phyloP scores from a whole-genome alignment of 1,284 basidiomycete species.

The Rugosomyces carneus region DNA sequence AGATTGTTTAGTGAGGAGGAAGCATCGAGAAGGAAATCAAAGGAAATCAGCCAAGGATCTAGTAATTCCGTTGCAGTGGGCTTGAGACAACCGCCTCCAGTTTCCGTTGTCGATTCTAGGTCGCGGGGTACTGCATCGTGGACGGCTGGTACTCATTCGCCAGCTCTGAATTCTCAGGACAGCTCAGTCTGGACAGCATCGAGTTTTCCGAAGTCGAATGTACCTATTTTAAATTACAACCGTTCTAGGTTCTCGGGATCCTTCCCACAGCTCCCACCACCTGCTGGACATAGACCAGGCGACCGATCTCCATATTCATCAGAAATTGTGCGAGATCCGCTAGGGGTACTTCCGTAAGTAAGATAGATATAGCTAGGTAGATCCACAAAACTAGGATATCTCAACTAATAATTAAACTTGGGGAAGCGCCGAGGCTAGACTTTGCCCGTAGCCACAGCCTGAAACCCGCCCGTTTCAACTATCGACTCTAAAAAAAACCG shows the following conservation, averaged over 20 bases:
- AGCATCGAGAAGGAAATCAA: background rate
- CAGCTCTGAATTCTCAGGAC: constrained; percentile 11
- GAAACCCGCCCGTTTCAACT: too few species aligned
- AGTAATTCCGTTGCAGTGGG: constrained; percentile 19
- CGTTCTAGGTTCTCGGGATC: constrained; percentile 41
- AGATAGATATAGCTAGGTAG: background rate
- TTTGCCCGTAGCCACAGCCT: too few species aligned
- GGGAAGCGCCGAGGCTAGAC: too few species aligned
- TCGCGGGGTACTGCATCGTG: constrained; percentile 12
- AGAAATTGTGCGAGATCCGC: constrained; percentile 48
- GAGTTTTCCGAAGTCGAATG: constrained; percentile 1
- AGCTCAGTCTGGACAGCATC: constrained; percentile 5
- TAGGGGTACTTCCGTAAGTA: constrained; percentile 44
- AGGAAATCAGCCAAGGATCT: constrained; percentile 9
- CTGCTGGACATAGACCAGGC: constrained; percentile 21
- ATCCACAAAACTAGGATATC: too few species aligned
- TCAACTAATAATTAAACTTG: too few species aligned
- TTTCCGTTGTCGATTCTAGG: constrained; percentile 27
- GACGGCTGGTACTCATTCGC: constrained; percentile 12
- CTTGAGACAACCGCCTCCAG: constrained; percentile 24
- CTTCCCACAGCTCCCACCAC: constrained; percentile 36
- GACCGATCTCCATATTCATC: constrained; percentile 28
- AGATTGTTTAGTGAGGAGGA: background rate
- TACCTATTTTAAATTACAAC: constrained; percentile 37
- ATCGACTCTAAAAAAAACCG: too few species aligned